Conservation (phyloP, 495 filamentous ascomycete genomes). For the Podospora didyma region DNA sequence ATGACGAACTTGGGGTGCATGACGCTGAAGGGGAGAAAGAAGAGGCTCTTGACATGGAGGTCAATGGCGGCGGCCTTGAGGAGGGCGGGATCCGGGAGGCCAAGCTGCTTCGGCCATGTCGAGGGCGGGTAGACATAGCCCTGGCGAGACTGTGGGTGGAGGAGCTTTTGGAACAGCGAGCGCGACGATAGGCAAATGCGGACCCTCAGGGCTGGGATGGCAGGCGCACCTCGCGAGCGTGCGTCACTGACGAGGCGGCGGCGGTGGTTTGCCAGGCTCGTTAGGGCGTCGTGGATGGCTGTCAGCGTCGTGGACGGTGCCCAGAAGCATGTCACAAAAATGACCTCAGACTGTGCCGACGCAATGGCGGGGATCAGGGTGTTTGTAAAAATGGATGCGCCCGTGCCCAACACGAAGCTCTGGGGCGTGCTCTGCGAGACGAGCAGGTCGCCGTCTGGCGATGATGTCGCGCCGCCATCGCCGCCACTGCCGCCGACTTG, state of each 20-base stretch:
- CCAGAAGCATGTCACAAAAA: constrained; percentile 79
- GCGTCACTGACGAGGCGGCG: constrained; percentile 15
- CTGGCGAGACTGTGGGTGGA: constrained; percentile 53
- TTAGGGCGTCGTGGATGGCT: constrained; percentile 45
- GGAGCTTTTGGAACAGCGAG: constrained; percentile 63
- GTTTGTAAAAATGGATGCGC: constrained; percentile 48
- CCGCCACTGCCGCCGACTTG: constrained; percentile 17
- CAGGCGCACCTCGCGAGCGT: constrained; percentile 3
- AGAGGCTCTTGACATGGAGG: constrained; percentile 63
- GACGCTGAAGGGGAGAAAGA: constrained; percentile 68
- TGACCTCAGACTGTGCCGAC: constrained; percentile 54
- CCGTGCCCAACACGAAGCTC: constrained; percentile 54
- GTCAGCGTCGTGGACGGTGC: constrained; percentile 52
- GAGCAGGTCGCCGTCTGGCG: constrained; percentile 32
- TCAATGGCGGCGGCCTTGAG: constrained; percentile 53
- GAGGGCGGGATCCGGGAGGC: constrained; percentile 50
- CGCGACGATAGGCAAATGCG: constrained; percentile 57
- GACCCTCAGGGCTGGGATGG: constrained; percentile 13
- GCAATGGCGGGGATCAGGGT: constrained; percentile 53
- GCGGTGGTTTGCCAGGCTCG: constrained; percentile 45
- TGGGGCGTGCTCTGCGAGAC: constrained; percentile 41
- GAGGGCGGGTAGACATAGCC: constrained; percentile 56
- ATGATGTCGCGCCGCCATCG: not conserved
- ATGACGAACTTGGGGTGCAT: constrained; percentile 77
- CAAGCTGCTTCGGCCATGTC: constrained; percentile 53